Evolutionary conservation across 371 early-diverging fungal species (phyloP).

Genomic region (Mortierella sp.): DNA sequence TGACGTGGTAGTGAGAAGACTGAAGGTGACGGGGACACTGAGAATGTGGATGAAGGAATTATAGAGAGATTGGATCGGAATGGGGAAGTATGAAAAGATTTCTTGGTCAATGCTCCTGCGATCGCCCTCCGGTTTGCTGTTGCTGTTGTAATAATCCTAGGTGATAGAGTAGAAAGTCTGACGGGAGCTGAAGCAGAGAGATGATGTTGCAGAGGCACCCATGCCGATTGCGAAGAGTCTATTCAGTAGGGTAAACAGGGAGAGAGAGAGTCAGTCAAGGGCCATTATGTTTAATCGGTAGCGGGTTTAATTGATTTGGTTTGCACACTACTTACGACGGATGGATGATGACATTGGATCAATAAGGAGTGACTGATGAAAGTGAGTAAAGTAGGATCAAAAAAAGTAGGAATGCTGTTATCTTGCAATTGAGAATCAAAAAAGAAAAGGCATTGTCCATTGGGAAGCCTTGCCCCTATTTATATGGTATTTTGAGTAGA

Average conservation of each 20-base stretch:
- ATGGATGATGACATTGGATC: background rate
- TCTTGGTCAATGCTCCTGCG: background rate
- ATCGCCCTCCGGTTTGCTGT: background rate
- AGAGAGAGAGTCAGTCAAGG: background rate
- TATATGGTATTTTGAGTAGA: background rate
- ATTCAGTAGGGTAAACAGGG: background rate
- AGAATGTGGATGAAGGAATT: background rate
- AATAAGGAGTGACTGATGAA: background rate
- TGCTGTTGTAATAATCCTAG: background rate
- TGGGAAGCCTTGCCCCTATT: background rate
- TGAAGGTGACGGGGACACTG: background rate
- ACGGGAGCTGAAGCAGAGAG: background rate
- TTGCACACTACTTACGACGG: constrained; percentile 12
- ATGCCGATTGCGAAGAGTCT: constrained; percentile 15
- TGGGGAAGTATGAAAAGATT: background rate
- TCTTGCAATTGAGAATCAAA: background rate
- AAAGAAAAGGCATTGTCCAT: background rate
- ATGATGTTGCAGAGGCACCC: constrained; percentile 13
- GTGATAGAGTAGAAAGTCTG: background rate
- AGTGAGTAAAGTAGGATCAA: constrained; percentile 4
- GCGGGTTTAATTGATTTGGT: background rate
- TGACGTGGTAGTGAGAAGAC: background rate
- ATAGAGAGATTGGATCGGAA: constrained; percentile 9
- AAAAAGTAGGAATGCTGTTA: background rate
- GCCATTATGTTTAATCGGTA: background rate